These are phyloP conservation scores for Malus sylvestris DNA, from an alignment of 306 rosid species.

Conservation along the genomic window DNA sequence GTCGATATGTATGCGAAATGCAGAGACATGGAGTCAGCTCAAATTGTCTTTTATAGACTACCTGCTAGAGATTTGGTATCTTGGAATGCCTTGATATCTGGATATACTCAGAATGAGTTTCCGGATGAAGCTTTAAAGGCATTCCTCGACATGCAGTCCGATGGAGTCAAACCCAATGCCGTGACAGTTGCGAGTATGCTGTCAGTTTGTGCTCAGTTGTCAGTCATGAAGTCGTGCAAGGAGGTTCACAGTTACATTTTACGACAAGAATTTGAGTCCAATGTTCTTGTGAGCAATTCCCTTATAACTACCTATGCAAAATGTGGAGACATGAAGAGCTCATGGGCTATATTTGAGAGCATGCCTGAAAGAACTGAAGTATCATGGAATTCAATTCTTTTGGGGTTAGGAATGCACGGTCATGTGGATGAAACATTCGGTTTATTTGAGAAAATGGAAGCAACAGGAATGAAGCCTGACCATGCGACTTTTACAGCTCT, in stretches of 20 bases:
- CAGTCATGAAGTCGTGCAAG: slow-evolving; percentile 26
- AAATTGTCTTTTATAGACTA: slow-evolving; percentile 19
- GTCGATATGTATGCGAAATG: slow-evolving; percentile 38
- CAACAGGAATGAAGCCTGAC: slow-evolving; percentile 21
- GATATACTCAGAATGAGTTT: slow-evolving; percentile 26
- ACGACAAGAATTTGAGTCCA: slow-evolving; percentile 20
- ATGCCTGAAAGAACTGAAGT: slow-evolving; percentile 24
- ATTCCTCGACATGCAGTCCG: slow-evolving; percentile 21
- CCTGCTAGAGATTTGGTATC: slow-evolving; percentile 18
- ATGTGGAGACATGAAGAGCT: slow-evolving; percentile 33
- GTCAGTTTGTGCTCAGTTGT: slow-evolving; percentile 25
- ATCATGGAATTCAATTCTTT: slow-evolving; percentile 34
- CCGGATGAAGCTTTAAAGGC: slow-evolving; percentile 25
- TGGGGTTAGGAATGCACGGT: slow-evolving; percentile 33
- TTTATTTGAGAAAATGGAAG: slow-evolving; percentile 22
- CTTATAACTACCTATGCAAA: slow-evolving; percentile 33
- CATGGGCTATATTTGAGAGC: slow-evolving; percentile 18
- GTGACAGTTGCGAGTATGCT: slow-evolving; percentile 26
- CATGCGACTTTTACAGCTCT: slow-evolving; percentile 36
- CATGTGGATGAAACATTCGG: slow-evolving; percentile 15
- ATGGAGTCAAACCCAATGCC: slow-evolving; percentile 15
- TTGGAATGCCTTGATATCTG: slow-evolving; percentile 36
- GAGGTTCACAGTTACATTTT: slow-evolving; percentile 30
- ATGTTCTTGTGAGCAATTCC: slow-evolving; percentile 26
- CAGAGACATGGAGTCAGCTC: slow-evolving; percentile 21